Evolutionary conservation across 257 asterid genomes (phyloP).

Genomic region (Solanum stenotomum): DNA sequence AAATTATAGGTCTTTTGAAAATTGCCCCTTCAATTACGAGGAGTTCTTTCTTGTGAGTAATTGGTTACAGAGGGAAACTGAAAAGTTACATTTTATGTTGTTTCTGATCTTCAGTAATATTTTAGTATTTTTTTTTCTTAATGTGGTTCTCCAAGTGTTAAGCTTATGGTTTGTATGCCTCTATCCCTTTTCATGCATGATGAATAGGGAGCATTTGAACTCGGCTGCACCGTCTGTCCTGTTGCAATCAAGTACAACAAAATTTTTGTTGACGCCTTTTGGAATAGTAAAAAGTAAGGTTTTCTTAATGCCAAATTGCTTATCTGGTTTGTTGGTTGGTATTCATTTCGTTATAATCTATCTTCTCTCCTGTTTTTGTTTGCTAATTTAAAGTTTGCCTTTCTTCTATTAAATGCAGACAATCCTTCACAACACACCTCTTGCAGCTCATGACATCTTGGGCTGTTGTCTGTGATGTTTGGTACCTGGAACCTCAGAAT

Average conservation of each 20-base stretch:
- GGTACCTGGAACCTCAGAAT: slow-evolving; percentile 97
- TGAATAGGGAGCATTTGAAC: slow-evolving; percentile 92
- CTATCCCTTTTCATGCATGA: slow-evolving; percentile 2
- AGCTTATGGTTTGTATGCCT: not conserved
- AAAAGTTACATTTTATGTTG: not conserved
- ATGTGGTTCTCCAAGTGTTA: not conserved
- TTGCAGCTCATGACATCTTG: slow-evolving; percentile 99
- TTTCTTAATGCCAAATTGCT: not conserved
- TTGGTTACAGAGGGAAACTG: not conserved
- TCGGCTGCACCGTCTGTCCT: slow-evolving; percentile 92
- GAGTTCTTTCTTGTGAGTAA: not conserved
- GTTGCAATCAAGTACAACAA: slow-evolving; percentile 94
- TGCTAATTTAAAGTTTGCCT: not conserved
- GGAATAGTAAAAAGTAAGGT: slow-evolving; percentile 88
- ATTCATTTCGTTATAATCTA: not conserved
- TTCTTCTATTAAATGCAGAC: slow-evolving; percentile 39
- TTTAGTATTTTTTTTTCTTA: not conserved
- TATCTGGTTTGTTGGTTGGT: not conserved
- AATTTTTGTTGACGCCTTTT: slow-evolving; percentile 94
- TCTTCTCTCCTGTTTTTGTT: not conserved
- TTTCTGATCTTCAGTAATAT: not conserved
- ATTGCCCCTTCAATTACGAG: not conserved
- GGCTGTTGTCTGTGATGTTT: slow-evolving; percentile 99
- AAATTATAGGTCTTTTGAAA: not conserved
- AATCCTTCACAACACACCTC: slow-evolving; percentile 87